Base-by-base conservation (phyloP, 139 green algal species). In the Micractinium sp. region DNA sequence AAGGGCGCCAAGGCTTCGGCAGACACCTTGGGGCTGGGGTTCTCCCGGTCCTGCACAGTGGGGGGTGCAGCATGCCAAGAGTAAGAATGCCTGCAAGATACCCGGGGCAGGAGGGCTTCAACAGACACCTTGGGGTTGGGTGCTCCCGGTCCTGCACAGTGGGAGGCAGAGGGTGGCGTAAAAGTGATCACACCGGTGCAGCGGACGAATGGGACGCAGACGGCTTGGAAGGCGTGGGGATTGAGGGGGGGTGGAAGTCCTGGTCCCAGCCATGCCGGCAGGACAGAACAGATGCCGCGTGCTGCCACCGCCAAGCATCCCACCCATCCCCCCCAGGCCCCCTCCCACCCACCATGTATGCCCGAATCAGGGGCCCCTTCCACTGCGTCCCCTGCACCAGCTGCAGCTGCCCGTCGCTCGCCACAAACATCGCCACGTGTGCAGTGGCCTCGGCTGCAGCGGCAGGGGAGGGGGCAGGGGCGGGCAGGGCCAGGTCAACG, bases 351-450 rank as follows among this genome's bases (percentile, higher is more conserved):
- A 90, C 89, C 85, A 60, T 53, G 67, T 80, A 92, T 12, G 56
- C 89, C 16, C 73, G 56, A 16, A 92, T 88, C 18, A 92, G 78
- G 31, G 87, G 75, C 27, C 89, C 89, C 12, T 81, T 41, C 84
- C 80, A 92, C 13, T 56, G n/a, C 12, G 85, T 86, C 29, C 83
- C 66, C 31, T 71, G 74, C 33, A 90, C 87, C 83, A 87, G 67
- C 53, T 27, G 29, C 31, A 71, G 76, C 77, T 92, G 89, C 79
- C 69, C 9, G 25, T 63, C 23, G 29, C 29, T 60, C 18, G 47
- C 69, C 29, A 90, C 31, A 67, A 90, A 90, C 67, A 92, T 66
- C 61, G 89, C 89, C n/a, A 90, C 76, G 83, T 92, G 85, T 56
- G 85, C 76, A 77, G 83, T 31, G 9, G 56, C 79, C 2, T 56